Base-by-base conservation (phyloP, 352 stramenopile species). In the Phytopythium helicoides region DNA sequence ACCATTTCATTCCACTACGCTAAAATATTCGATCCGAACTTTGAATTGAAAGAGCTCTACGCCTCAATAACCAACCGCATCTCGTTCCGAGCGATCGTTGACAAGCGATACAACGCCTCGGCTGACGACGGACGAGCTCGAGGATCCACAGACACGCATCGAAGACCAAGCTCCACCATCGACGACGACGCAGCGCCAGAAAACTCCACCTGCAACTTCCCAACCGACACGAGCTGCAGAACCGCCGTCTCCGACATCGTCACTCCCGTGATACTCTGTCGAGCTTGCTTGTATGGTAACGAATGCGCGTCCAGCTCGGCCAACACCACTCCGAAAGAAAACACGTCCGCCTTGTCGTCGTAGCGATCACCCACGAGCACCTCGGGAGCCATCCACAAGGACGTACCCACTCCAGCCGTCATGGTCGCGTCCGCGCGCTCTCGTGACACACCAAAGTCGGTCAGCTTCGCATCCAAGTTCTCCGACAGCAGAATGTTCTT, bases 271-370 rank as follows among this genome's bases (percentile, higher is more conserved):
- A 53, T 11, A 49, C 58, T 62, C 37, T 52, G 64, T 21, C 49
- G 64, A 2, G 59, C 61, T 21, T 65, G 53, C 22, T 58, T 50
- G 47, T 74, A 76, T 18, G 63, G 63, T 36, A 54, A 55, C 1
- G 56, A 35, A 41, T 80, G 66, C 5, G 49, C 56, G 39, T 76
- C 66, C 1, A 79, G 54, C 37, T 79, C 69, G 1, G 62, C 66
- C 4, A 80, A 47, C 39, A 80, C 69, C 6, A 76, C 66, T 15
- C 69, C 69, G n/a, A 80, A 76, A 6, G 69, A 76, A 36, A 74
- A 80, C 45, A 76, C 72, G 21, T 80, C 69, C 3, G 66, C 69
- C 46, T 76, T 80, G 35, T 71, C 69, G 14, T 76, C 66, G 41
- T 76, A 74, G 0, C 58, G 44, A 19, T 73, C 63, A 12, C 69